Base-by-base conservation (phyloP, 2,329 filamentous ascomycete genomes). In the Neoscytalidium dimidiatum region DNA sequence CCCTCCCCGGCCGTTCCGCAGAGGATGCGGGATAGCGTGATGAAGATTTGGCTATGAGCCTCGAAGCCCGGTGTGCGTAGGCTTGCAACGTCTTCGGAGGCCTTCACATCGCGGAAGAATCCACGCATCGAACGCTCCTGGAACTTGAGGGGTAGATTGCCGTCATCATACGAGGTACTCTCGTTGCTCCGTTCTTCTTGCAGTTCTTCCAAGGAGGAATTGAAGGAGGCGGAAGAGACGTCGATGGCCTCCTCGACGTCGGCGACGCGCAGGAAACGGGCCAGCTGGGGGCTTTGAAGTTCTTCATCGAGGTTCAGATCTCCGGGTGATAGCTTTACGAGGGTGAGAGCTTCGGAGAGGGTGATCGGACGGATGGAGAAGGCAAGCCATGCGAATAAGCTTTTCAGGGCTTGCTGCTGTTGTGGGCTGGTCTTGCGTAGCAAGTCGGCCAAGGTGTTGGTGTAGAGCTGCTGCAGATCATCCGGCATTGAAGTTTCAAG, bases 41-140 rank as follows among this genome's bases (percentile, higher is more conserved):
- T 44, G 41, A 44, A 44, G 9, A 44, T 44, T 7, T 44, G 11
- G 13, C 41, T 11, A 19, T 71, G 70, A 8, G 68, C 70, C 19
- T 65, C 63, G 1, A 62, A 51, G 23, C 68, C 66, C n/a, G 68
- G 62, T 3, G 66, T 70, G 21, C 67, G 65, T 8, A 70, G 53
- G 11, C 66, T 66, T 17, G 67, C 28, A 9, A 66, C 38, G 9
- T 65, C 64, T 4, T 68, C 33, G 33, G 8, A 9, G 33, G 14
- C 66, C 5, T 62, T 67, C 23, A 68, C 60, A 23, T 62, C 65
- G 56, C 61, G 67, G 64, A 71, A 72, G 46, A 69, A 71, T 29
- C 70, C 58, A 4, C 70, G 65, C 3, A 71, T 49, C 11, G 69
- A 70, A 2, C 70, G 67, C 26, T 72, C 70, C 64, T 72, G 69